Evolutionary conservation across 1,139 yeast genomes (phyloP).

Genomic region (Zygotorulaspora mrakii): DNA sequence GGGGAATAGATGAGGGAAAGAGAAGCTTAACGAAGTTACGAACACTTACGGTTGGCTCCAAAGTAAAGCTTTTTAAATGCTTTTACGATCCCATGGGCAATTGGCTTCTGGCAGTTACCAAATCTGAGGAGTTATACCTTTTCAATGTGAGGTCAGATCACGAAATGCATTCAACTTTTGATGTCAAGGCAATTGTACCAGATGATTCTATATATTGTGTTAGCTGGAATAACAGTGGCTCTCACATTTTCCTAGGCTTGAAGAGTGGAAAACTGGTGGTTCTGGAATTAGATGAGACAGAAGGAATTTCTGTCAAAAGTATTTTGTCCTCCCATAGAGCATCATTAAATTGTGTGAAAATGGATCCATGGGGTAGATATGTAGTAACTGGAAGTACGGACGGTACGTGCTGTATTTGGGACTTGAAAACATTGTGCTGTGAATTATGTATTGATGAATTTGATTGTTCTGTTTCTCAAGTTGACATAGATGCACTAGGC

Average conservation of each 20-base stretch:
- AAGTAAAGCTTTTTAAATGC: conserved; percentile 40
- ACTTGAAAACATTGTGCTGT: conserved; percentile 45
- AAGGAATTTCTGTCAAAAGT: conserved; percentile 26
- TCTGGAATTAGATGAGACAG: conserved; percentile 23
- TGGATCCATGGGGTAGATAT: conserved; percentile 58
- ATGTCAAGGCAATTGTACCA: conserved; percentile 11
- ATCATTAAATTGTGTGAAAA: conserved; percentile 46
- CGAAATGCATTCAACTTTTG: conserved; percentile 18
- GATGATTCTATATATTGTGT: conserved; percentile 18
- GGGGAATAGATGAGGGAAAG: conserved; percentile 50
- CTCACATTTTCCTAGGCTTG: conserved; percentile 33
- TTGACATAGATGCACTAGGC: conserved; percentile 49
- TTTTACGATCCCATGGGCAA: conserved; percentile 49
- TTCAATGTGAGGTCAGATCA: conserved; percentile 26
- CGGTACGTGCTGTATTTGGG: conserved; percentile 67
- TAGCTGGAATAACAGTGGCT: conserved; percentile 37
- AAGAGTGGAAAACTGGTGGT: conserved; percentile 44
- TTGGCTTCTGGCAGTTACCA: conserved; percentile 48
- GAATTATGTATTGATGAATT: conserved; percentile 44
- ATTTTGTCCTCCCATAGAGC: conserved; percentile 51
- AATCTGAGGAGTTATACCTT: conserved; percentile 31
- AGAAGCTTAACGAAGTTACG: conserved; percentile 34
- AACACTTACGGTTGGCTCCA: conserved; percentile 35
- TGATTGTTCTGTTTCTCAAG: conserved; percentile 48
- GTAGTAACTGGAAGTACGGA: conserved; percentile 64